Base-by-base conservation (phyloP, 345 rosid species). In the Murraya koenigii region DNA sequence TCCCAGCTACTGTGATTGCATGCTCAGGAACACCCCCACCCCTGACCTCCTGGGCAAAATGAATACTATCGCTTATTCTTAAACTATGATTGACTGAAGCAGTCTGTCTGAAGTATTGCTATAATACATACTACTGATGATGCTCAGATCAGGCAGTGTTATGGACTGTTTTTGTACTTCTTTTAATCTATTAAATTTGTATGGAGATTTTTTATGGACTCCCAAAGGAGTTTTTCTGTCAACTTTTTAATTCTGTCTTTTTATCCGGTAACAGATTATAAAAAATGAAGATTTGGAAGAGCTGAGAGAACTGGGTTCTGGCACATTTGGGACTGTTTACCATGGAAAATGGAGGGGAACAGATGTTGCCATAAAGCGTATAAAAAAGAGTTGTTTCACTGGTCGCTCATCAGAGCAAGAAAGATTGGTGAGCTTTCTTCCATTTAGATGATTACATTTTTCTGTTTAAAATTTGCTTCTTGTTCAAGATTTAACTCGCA, bases 301-400 rank as follows among this genome's bases (percentile, higher is more conserved):
- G 87, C 87, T 92, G 75, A 94, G 81, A 82, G 99, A 94, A 82
- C 82, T 96, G 60, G 99, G 98, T 82, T 92, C 99, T 76, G 99
- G 99, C 66, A 91, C 97, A 61, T 96, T 94, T 87, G 99, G 99
- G 71, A 96, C 98, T 54, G 97, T 96, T 61, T 96, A 94, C 81
- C 99, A 96, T 86, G 99, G 99, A 79, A 94, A 96, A 83, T 96
- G 99, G 98, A 94, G 95, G 70, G 99, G 98, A 66, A 90, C 97
- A 25, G 98, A 96, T 88, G 97, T 96, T 84, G 98, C 98, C 69
- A 94, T 96, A 74, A 96, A 94, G 89, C 88, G 97, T 75, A 92
- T 96, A 72, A 96, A 92, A 84, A 94, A 96, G 87, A 90, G 91
- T 69, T 94, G 99, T 81, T 94, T 96, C 85, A 86, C 97, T 33